A percentile compares a stretch with the other conserved stretches of the same genome.
Evolutionary conservation across 345 rosid genomes (phyloP).

Genomic region (Balakata baccata): DNA sequence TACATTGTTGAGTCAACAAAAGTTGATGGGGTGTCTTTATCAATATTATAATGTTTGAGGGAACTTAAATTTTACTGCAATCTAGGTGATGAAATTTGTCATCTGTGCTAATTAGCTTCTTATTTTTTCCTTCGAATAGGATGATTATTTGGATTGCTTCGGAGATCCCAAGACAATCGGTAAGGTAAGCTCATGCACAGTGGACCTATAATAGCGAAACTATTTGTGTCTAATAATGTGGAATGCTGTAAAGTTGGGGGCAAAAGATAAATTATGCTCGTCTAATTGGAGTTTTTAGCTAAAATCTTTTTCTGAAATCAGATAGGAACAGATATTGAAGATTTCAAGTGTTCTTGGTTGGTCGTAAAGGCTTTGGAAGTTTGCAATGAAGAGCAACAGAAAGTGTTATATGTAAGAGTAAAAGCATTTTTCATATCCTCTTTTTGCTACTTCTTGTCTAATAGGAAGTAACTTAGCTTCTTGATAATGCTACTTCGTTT

Average conservation of each 20-base stretch:
- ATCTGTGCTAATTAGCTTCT: neutral
- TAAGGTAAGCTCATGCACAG: constrained; percentile 29
- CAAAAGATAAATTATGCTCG: neutral
- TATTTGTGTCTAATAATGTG: neutral
- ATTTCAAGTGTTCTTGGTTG: constrained; percentile 50
- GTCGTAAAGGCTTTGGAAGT: constrained; percentile 36
- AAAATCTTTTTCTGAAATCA: constrained; percentile 7
- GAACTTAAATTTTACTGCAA: neutral
- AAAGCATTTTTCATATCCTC: neutral
- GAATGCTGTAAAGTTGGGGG: neutral
- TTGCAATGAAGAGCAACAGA: constrained; percentile 26
- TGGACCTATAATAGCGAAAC: neutral
- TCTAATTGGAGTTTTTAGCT: neutral
- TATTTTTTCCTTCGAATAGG: constrained; percentile 22
- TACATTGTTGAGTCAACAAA: neutral
- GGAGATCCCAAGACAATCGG: constrained; percentile 44
- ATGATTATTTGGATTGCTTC: constrained; percentile 48
- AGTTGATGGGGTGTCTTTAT: neutral
- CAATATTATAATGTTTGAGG: neutral
- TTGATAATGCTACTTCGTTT: constrained; percentile 7
- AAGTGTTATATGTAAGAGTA: constrained; percentile 16
- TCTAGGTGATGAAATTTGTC: neutral
- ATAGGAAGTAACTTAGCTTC: neutral
- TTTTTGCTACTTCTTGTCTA: neutral
- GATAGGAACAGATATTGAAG: constrained; percentile 37